Base-by-base conservation (phyloP, 2,329 filamentous ascomycete species). In the Aspergillus sp. region DNA sequence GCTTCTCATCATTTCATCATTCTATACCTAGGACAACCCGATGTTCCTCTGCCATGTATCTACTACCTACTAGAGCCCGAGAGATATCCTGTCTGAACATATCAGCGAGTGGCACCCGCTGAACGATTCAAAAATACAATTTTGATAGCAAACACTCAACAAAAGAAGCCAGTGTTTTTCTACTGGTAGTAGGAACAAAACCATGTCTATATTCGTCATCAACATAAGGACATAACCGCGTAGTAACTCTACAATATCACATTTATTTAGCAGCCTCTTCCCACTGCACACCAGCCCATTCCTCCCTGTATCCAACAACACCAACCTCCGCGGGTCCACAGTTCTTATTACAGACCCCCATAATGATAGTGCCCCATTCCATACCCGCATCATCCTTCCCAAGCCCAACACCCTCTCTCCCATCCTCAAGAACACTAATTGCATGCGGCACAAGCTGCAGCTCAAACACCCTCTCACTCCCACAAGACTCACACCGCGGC, bases 251-350 rank as follows among this genome's bases (percentile, higher is more conserved):
- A 31, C 31, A 17, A 14, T 15, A 54, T 46, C 47, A 33, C 6
- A 11, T 55, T 46, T 62, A 64, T 57, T 66, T 62, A 12, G 57
- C 48, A 15, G 56, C 46, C 56, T 97, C 93, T 76, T 99, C 95
- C 95, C 93, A 99, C 75, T 99, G 95, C 63, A 98, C 95, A 6
- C 93, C 95, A n/a, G 85, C 87, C 93, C 95, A 99, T 76, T 99
- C 95, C 79, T 98, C 95, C 17, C 92, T 69, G 75, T 96, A 98
- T 1, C 88, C 90, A 0, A 87, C 84, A 68, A 86, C 82, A 0
- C 86, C 89, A 37, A 82, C 79, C 12, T 75, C 74, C 6, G 86
- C 81, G 0, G 84, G 83, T 6, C 86, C 84, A 71, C 95, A 98
- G 73, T 98, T 91, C 69, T 77, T 84, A 63, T 83, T 85, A 73